Evolutionary conservation across 2,329 filamentous ascomycete species (phyloP).

Genomic region (Rhynchosporium graminicola): DNA sequence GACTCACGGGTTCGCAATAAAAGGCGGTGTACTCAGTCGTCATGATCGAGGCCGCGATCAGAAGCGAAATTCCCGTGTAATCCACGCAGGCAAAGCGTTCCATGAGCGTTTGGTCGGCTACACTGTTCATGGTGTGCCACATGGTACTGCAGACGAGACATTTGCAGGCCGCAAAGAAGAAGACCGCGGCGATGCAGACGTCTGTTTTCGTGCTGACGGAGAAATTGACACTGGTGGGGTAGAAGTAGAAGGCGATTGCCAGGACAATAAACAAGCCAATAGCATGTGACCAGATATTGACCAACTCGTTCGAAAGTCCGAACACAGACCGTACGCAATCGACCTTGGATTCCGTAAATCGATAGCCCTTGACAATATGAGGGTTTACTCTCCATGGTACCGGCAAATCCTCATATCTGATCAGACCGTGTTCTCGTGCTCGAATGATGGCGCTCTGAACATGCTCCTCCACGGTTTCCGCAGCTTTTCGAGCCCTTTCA

Average conservation of each 20-base stretch:
- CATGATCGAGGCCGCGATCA: slow-evolving; percentile 95
- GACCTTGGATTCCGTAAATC: slow-evolving; percentile 87
- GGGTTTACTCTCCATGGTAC: slow-evolving; percentile 93
- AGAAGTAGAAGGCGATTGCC: slow-evolving; percentile 91
- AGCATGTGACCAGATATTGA: slow-evolving; percentile 98
- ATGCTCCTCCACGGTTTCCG: slow-evolving; percentile 78
- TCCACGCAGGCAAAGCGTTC: slow-evolving; percentile 97
- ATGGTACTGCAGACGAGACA: slow-evolving; percentile 93
- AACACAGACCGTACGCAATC: slow-evolving; percentile 87
- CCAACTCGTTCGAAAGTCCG: slow-evolving; percentile 83
- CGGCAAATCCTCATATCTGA: slow-evolving; percentile 87
- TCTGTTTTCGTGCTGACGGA: slow-evolving; percentile 83
- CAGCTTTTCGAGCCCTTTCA: slow-evolving; percentile 79
- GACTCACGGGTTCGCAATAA: slow-evolving; percentile 89
- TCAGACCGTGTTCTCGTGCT: slow-evolving; percentile 78
- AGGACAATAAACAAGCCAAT: slow-evolving; percentile 88
- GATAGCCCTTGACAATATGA: slow-evolving; percentile 88
- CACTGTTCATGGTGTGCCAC: slow-evolving; percentile 99
- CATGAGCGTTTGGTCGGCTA: slow-evolving; percentile 84
- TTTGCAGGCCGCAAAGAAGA: slow-evolving; percentile 95
- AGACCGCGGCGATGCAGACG: slow-evolving; percentile 86
- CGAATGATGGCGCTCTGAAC: slow-evolving; percentile 75
- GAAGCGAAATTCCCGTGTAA: slow-evolving; percentile 93
- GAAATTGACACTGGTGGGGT: slow-evolving; percentile 86
- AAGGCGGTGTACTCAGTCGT: slow-evolving; percentile 98